Evolutionary conservation across 2,329 filamentous ascomycete genomes (phyloP), one percentile per base, ranked within the genome.

Genomic region (Aspergillus alliaceus): DNA sequence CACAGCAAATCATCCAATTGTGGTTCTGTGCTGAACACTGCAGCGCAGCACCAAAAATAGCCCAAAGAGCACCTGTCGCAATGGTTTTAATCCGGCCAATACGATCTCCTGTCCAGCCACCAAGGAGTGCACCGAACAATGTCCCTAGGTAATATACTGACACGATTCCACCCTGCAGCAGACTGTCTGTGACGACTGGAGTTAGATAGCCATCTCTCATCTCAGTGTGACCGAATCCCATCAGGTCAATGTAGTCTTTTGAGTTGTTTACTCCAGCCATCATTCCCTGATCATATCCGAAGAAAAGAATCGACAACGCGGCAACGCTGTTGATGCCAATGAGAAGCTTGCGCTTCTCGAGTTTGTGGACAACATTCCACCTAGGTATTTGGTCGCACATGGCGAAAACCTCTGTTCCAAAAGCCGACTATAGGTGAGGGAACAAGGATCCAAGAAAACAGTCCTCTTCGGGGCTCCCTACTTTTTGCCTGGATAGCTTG

Each of bases 1-100:
- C 72, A 84, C 81, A 80, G 66, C 83, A 86, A 59, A 89, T 86
- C 87, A 90, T 90, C 87, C 87, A 90, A 27, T 81, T 75, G 42
- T 83, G 77, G 62, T 88, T 89, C 73, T 84, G 81, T 0, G 88
- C 86, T 1, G 85, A 85, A 59, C 82, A 84, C 70, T 91, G 88
- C 59, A 91, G 70, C 15, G 77, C 73, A 0, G 87, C 88, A 1
- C 87, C 87, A 15, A 86, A 53, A 12, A 85, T 78, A 2, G 80
- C 83, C 84, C 83, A 87, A 2, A 79, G 65, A 24, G 82, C 76
- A 11, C 84, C 86, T 0, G 84, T 66, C 2, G 81, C 86, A 65
- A 90, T 89, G 0, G 86, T 85, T 66, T 79, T 83, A 61, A 88
- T 84, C 53, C 87, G 77, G 0, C 87, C 87, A 55, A 83, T 77